These are phyloP conservation scores for Didymella pinodella DNA, from an alignment of 2,329 filamentous ascomycete genomes.

Conservation along the genomic window DNA sequence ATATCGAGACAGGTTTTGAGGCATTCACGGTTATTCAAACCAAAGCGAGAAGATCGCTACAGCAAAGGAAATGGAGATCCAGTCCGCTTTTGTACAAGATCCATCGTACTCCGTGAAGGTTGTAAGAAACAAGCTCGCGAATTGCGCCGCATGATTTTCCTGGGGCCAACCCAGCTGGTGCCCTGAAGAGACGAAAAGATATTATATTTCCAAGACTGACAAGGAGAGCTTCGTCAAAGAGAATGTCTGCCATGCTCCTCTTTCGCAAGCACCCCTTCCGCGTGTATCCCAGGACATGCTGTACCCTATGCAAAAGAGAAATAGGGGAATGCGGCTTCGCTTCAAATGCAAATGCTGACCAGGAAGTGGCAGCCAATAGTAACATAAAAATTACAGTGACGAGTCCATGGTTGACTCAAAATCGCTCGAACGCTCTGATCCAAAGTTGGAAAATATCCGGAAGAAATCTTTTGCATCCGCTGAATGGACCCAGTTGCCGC, in stretches of 20 bases:
- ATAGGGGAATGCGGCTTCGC: conserved; percentile 42
- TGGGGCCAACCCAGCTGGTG: conserved; percentile 18
- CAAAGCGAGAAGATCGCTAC: conserved; percentile 13
- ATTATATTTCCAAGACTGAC: conserved; percentile 30
- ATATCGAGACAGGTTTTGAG: conserved; percentile 16
- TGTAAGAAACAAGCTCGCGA: conserved; percentile 25
- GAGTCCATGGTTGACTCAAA: conserved; percentile 26
- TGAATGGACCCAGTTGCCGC: conserved; percentile 31
- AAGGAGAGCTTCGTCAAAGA: conserved; percentile 14
- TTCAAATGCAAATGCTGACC: conserved; percentile 44
- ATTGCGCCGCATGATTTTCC: conserved; percentile 28
- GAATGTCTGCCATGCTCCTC: conserved; percentile 15
- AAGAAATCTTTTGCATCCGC: conserved; percentile 37
- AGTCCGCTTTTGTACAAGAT: conserved; percentile 46
- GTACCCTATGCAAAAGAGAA: conserved; percentile 37
- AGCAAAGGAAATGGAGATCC: conserved; percentile 22
- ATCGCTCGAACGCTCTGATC: conserved; percentile 45
- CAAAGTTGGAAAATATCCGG: conserved; percentile 39
- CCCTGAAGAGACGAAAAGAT: conserved; percentile 20
- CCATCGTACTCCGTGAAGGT: conserved; percentile 25
- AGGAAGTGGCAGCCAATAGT: conserved; percentile 31
- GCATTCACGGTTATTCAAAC: conserved; percentile 16
- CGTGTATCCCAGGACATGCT: conserved; percentile 26
- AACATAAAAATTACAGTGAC: conserved; percentile 46
- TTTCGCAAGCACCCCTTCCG: conserved; percentile 17